Evolutionary conservation across 2,329 filamentous ascomycete species (phyloP), one percentile per base, ranked within the genome.

Genomic region (Diaporthe caulivora): DNA sequence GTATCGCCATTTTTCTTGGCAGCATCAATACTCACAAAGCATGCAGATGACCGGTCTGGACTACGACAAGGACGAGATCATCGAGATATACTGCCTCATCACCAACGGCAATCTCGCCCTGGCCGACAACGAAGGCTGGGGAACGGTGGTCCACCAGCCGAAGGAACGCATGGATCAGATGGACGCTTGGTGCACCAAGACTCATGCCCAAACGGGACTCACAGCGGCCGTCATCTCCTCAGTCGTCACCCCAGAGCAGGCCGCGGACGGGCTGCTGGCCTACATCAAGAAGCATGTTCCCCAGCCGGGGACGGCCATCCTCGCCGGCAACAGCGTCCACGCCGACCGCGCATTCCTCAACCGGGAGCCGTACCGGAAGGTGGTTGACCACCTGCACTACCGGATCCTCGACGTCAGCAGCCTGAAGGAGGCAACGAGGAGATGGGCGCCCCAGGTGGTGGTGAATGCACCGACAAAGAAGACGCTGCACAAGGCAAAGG

Each of bases 241-340:
- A 0, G 90, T 87, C 1, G 93, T 91, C 2, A 95, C 92, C 2
- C 88, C 94, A 1, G 88, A 92, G 75, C 84, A 91, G 79, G 96
- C 95, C 0, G 93, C 95, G 9, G 85, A 89, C 9, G 89, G 87
- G 18, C 87, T 99, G 47, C 89, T 98, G 47, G 86, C 87, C 29
- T 98, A 98, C 83, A 92, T 99, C 78, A 88, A 92, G 78, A 87
- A 86, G 75, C 88, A 92, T 79, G 89, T 97, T 8, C 94, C 95
- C 0, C 85, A 92, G 74, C 86, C 87, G 11, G 87, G 91, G 62
- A 89, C 84, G 44, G 96, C 91, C 0, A 83, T 98, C 72, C 87
- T 99, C 53, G 95, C 97, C 0, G 97, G 97, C 2, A 99, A 98
- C 84, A 97, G 93, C 72, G 94, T 99, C 34, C 96, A 99, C 81